phyloP scores from a whole-genome alignment of 768 basidiomycete species.

The Boletellus ananas region DNA sequence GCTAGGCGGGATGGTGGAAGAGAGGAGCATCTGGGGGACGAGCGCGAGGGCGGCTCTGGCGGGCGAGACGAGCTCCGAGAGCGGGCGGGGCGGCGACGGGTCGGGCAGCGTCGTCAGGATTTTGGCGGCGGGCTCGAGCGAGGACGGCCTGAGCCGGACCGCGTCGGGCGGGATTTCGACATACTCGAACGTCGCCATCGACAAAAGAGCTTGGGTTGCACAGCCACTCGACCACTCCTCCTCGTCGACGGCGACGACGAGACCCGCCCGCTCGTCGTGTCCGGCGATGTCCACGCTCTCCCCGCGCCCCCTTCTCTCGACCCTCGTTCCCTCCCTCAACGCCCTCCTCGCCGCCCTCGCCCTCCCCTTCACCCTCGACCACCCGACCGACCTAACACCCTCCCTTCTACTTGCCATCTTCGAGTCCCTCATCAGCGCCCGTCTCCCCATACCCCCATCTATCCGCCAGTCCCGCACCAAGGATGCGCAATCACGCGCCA shows the following conservation, averaged over 20 bases:
- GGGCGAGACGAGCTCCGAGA: constrained; percentile 13
- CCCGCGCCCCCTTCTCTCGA: constrained; percentile 5
- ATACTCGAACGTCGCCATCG: constrained; percentile 37
- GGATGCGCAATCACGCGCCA: constrained; percentile 51
- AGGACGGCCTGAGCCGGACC: constrained; percentile 29
- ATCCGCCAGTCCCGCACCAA: constrained; percentile 36
- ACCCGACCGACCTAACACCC: constrained; percentile 64
- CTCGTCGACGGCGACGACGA: too few relatives aligned
- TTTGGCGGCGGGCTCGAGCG: constrained; percentile 37
- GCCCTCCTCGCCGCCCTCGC: constrained; percentile 41
- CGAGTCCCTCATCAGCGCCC: constrained; percentile 53
- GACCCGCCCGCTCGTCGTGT: too few relatives aligned
- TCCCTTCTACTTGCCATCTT: constrained; percentile 67
- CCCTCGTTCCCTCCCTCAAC: constrained; percentile 37
- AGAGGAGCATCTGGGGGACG: constrained; percentile 39
- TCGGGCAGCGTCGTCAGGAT: constrained; percentile 41
- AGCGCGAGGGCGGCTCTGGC: constrained; percentile 34
- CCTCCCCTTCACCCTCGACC: constrained; percentile 45
- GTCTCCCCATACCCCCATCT: constrained; percentile 44
- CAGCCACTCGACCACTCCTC: too few relatives aligned
- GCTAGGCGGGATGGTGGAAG: constrained; percentile 4
- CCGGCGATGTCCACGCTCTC: too few relatives aligned
- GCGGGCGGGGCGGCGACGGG: constrained; percentile 8
- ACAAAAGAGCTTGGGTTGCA: too few relatives aligned
- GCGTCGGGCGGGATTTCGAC: constrained; percentile 41